phyloP scores from a whole-genome alignment of 345 rosid species.

The rapeseed (Brassica napus) region DNA sequence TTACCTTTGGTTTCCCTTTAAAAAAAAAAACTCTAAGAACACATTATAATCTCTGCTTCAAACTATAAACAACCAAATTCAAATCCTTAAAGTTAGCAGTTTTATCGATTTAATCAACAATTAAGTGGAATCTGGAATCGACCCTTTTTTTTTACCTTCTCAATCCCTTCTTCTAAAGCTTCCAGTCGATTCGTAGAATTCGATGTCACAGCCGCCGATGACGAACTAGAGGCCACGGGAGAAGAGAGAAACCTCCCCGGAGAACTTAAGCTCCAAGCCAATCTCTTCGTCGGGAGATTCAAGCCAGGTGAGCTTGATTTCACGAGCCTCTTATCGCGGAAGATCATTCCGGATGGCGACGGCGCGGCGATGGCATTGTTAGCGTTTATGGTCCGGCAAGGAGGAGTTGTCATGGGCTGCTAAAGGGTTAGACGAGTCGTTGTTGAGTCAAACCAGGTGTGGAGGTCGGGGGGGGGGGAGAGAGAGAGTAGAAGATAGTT shows the following conservation, averaged over 20 bases:
- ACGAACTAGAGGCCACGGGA: slow-evolving; percentile 27
- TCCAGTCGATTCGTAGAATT: slow-evolving; percentile 39
- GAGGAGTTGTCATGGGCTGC: slow-evolving; percentile 12
- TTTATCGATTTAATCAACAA: neutral
- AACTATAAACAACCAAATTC: neutral
- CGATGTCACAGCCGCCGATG: slow-evolving; percentile 40
- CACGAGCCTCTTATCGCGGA: neutral
- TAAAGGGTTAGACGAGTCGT: neutral
- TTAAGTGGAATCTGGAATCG: neutral
- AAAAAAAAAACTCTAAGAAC: neutral
- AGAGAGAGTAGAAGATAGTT: slow-evolving; percentile 3
- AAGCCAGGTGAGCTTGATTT: slow-evolving; percentile 30
- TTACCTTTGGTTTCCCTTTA: too few relatives aligned
- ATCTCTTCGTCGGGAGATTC: slow-evolving; percentile 18
- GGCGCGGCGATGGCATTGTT: slow-evolving; percentile 24
- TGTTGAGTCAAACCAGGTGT: slow-evolving; percentile 4
- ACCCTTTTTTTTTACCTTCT: slow-evolving; percentile 51
- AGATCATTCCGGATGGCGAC: slow-evolving; percentile 16
- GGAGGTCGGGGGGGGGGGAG: neutral
- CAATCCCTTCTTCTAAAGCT: slow-evolving; percentile 55
- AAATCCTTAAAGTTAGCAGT: neutral
- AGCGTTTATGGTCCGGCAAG: slow-evolving; percentile 32
- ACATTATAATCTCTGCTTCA: slow-evolving; percentile 4
- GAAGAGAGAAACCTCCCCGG: slow-evolving; percentile 16
- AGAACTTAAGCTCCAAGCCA: neutral